Conservation (phyloP, 2,329 filamentous ascomycete species). For the Tolypocladium guangdongense region DNA sequence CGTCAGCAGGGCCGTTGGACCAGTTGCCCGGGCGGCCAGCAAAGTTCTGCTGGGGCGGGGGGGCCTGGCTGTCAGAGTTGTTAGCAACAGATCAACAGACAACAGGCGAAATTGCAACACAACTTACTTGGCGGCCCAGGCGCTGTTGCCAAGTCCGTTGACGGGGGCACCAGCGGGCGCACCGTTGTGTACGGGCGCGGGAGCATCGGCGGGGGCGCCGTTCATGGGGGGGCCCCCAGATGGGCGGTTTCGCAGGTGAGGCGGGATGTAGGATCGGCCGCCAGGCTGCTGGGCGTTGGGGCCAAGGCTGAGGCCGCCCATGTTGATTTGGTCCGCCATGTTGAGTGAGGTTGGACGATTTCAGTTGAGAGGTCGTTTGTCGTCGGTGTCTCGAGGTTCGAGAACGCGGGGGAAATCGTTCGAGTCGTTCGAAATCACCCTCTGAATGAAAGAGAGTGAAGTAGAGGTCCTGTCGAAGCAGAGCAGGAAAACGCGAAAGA, state of each 20-base stretch:
- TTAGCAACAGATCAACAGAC: not conserved
- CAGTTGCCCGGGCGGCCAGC: slow-evolving; percentile 24
- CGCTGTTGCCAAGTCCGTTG: slow-evolving; percentile 33
- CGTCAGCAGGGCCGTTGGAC: slow-evolving; percentile 12
- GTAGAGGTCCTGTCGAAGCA: slow-evolving; percentile 16
- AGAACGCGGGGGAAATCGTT: slow-evolving; percentile 1
- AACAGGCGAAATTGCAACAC: not conserved
- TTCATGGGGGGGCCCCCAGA: slow-evolving; percentile 9
- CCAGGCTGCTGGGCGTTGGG: slow-evolving; percentile 22
- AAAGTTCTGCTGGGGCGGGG: slow-evolving; percentile 10
- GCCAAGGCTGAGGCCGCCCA: slow-evolving; percentile 60
- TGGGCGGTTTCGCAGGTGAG: slow-evolving; percentile 58
- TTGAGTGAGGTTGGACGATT: slow-evolving; percentile 24
- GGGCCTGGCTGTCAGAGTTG: slow-evolving; percentile 1
- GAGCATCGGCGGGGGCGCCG: not conserved
- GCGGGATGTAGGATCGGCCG: slow-evolving; percentile 68
- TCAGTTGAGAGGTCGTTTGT: slow-evolving; percentile 7
- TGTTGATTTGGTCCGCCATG: slow-evolving; percentile 80
- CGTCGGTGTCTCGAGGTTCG: not conserved
- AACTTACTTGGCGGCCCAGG: slow-evolving; percentile 40
- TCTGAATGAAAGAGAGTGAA: slow-evolving; percentile 18
- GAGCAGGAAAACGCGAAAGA: slow-evolving; percentile 15
- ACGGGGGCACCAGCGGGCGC: slow-evolving; percentile 11
- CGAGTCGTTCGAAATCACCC: slow-evolving; percentile 14
- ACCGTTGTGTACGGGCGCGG: slow-evolving; percentile 2